phyloP scores from a whole-genome alignment of 768 basidiomycete genomes.

The Mycena alexandri region DNA sequence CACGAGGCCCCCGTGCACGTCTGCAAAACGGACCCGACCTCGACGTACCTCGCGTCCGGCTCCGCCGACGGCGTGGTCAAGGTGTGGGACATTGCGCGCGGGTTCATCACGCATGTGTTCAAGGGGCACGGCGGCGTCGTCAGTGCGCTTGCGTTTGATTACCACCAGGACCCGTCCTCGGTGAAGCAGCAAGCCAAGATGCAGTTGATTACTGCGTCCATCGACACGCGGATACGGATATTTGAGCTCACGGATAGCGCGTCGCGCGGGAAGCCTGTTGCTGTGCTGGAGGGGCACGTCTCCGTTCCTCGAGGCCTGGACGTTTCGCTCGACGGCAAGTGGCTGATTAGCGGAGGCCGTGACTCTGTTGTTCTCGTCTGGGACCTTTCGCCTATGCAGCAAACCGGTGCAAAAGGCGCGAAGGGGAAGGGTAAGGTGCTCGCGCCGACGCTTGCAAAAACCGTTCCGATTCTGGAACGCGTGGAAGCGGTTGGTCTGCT shows the following conservation, averaged over 20 bases:
- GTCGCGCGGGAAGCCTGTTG: constrained; percentile 74
- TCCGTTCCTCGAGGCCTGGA: constrained; percentile 94
- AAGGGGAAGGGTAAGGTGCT: constrained; percentile 65
- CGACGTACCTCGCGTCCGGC: constrained; percentile 93
- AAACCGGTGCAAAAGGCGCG: constrained; percentile 48
- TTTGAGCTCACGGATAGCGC: constrained; percentile 85
- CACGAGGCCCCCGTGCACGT: constrained; percentile 97
- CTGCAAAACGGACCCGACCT: constrained; percentile 85
- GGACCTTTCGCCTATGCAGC: constrained; percentile 71
- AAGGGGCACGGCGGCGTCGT: constrained; percentile 98
- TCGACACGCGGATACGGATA: constrained; percentile 92
- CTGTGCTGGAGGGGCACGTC: constrained; percentile 94
- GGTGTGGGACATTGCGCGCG: constrained; percentile 92
- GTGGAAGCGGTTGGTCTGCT: constrained; percentile 89
- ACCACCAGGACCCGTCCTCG: constrained; percentile 71
- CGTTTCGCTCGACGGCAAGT: constrained; percentile 86
- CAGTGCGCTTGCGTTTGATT: constrained; percentile 89
- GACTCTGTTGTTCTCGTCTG: constrained; percentile 95
- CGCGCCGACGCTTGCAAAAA: constrained; percentile 76
- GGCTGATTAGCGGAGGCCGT: constrained; percentile 91
- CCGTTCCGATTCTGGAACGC: constrained; percentile 86
- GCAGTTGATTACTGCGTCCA: constrained; percentile 90
- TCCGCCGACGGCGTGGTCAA: constrained; percentile 97
- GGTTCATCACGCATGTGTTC: constrained; percentile 94
- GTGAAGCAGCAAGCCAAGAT: constrained; percentile 65